phyloP scores from a whole-genome alignment of 352 stramenopile genomes.

The Phytophthora melonis region DNA sequence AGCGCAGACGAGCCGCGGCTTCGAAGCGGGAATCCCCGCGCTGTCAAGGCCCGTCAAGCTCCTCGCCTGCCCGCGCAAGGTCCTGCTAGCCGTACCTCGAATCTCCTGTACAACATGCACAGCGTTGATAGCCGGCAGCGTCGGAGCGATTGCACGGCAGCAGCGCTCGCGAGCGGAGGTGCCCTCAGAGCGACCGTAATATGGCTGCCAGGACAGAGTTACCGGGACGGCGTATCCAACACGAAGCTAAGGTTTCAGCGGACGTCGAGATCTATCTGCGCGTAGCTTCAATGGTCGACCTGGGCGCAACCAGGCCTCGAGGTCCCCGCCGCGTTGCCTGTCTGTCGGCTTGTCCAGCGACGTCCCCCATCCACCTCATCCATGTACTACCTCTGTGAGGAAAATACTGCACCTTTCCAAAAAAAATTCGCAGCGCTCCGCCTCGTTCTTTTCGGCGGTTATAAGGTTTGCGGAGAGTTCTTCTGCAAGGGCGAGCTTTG shows the following conservation, averaged over 20 bases:
- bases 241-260: not conserved
- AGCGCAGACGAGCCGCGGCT: not conserved
- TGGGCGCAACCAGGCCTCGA: no score
- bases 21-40: not conserved
- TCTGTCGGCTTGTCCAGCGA: not conserved
- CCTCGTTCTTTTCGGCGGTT: no score
- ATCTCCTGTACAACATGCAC: no score
- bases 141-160: not conserved
- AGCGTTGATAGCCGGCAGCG: not conserved
- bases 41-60: constrained; percentile 4
- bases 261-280: constrained; percentile 1
- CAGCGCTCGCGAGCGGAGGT: not conserved
- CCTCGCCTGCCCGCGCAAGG: not conserved
- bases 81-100: not conserved
- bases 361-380: no score
- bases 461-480: no score
- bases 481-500: no score
- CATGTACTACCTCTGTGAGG: no score
- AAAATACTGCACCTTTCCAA: no score
- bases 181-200: not conserved
- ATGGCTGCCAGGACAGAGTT: not conserved
- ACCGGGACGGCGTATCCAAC: not conserved
- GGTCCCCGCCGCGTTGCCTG: no score
- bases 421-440: no score
- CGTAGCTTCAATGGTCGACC: not conserved